Base-by-base conservation (phyloP, 2,329 filamentous ascomycete species). In the Ophiocordyceps camponoti-leonardi region DNA sequence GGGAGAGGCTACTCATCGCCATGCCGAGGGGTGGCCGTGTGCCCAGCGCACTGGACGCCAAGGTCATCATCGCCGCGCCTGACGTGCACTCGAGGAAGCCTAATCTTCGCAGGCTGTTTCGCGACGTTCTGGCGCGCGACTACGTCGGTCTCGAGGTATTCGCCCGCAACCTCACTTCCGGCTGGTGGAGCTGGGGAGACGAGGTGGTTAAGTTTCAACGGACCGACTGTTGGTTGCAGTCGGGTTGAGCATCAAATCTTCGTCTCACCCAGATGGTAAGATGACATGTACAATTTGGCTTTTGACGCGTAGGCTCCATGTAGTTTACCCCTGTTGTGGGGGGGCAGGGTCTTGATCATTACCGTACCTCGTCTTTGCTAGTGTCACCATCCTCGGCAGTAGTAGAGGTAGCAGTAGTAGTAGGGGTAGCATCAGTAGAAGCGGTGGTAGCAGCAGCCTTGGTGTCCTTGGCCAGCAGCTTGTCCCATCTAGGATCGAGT, bases 1-100 rank as follows among this genome's bases (percentile, higher is more conserved):
- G 84, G 70, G 85, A 92, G 61, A 68, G 80, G 43, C 60, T 88
- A 22, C 61, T 90, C 14, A 63, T 90, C 43, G 83, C 68, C 57
- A 57, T 69, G 54, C 66, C 59, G 42, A 59, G 52, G 7, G 63
- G 64, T 1, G 51, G 42, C 20, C 52, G 48, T 16, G 57, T 49
- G 5, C 54, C 51, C 1, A 51, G 49, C 18, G 51, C 42, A 31
- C 53, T 57, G 19, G 59, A 49, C 37, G 49, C 61, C 2, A 79
- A 72, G 56, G 73, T 85, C 2, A 66, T 90, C 30, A 58, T 85
- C 10, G 77, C 73, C 1, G 82, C 85, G 20, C 81, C 83, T 1
- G 84, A 90, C 56, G 52, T 85, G 4, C 85, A 92, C 60, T 88
- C 84, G 0, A 67, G 84, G 43, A 92, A 92, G 57, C 85, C 85